Percentiles rank a stretch among this genome's conserved stretches.
Conservation (phyloP, 345 rosid genomes). For the Dipteronia dyeriana region DNA sequence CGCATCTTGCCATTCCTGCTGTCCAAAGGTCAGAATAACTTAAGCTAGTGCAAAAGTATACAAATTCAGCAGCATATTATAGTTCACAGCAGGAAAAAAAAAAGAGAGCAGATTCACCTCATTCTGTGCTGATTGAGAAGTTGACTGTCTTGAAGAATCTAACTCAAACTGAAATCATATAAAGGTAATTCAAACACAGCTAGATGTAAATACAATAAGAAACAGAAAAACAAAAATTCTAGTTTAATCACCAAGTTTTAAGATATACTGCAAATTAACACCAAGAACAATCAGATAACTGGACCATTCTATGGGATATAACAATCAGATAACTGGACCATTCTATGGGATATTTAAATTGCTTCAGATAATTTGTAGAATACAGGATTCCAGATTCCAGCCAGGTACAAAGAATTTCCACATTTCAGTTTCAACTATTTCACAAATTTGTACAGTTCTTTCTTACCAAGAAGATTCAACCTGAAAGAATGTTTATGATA, state of each 20-base stretch:
- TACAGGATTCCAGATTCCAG: too few relatives aligned
- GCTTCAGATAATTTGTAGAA: too few relatives aligned
- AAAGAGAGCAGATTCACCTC: slow-evolving; percentile 19
- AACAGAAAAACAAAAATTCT: not conserved
- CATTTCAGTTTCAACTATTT: not conserved
- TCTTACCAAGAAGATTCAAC: not conserved
- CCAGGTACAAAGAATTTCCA: not conserved
- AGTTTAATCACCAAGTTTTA: not conserved
- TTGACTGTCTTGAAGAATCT: slow-evolving; percentile 55
- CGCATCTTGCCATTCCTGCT: slow-evolving; percentile 60
- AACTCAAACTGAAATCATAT: slow-evolving; percentile 49
- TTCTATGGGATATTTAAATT: too few relatives aligned
- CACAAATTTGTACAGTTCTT: not conserved
- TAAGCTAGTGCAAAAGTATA: slow-evolving; percentile 13
- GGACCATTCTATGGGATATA: too few relatives aligned
- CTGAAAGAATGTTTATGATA: not conserved
- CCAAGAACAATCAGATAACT: too few relatives aligned
- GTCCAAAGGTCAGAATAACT: slow-evolving; percentile 20
- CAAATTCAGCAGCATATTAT: not conserved
- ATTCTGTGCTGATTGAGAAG: slow-evolving; percentile 43
- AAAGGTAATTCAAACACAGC: not conserved
- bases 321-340: too few relatives aligned
- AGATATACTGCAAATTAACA: too few relatives aligned
- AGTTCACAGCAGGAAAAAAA: not conserved
- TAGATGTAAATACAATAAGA: not conserved